Percentiles rank a stretch among this genome's conserved stretches.
Conservation (phyloP, 257 asterid species). For the Przewalskia tangutica region DNA sequence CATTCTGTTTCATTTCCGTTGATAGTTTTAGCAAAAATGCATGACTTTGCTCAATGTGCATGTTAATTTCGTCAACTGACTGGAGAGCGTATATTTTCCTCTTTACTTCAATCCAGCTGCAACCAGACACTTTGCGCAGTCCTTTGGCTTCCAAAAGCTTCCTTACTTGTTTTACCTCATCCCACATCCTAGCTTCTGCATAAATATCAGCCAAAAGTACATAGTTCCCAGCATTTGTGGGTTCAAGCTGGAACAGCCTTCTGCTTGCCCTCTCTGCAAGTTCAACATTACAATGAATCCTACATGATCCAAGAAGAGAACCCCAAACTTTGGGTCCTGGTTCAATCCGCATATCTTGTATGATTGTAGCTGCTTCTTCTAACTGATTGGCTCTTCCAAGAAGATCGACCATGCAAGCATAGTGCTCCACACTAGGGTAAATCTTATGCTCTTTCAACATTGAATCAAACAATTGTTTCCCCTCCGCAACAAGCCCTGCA, state of each 20-base stretch:
- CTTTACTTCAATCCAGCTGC: conserved; percentile 74
- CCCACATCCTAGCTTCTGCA: conserved; percentile 84
- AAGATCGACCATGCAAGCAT: conserved; percentile 88
- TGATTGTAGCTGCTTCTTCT: conserved; percentile 60
- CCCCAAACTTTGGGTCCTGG: conserved; percentile 88
- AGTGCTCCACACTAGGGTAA: conserved; percentile 63
- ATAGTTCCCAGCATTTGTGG: conserved; percentile 80
- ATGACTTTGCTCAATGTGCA: conserved; percentile 68
- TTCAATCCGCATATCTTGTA: conserved; percentile 61
- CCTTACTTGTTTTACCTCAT: conserved; percentile 59
- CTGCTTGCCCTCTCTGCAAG: conserved; percentile 70
- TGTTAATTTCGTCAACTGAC: conserved; percentile 66
- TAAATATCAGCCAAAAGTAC: conserved; percentile 78
- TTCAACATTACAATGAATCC: conserved; percentile 69
- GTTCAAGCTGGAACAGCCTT: conserved; percentile 76
- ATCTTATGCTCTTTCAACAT: conserved; percentile 44
- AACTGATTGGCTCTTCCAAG: conserved; percentile 78
- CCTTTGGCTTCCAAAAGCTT: conserved; percentile 59
- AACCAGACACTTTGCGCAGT: conserved; percentile 71
- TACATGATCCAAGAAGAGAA: conserved; percentile 77
- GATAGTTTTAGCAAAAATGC: conserved; percentile 41
- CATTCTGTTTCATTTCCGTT: conserved; percentile 64
- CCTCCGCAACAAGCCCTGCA: conserved; percentile 76
- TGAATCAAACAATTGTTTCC: conserved; percentile 48
- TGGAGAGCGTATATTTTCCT: conserved; percentile 39